Evolutionary conservation across 2,329 filamentous ascomycete genomes (phyloP), one percentile per base, ranked within the genome.

Genomic region (Aschersonia sp.): DNA sequence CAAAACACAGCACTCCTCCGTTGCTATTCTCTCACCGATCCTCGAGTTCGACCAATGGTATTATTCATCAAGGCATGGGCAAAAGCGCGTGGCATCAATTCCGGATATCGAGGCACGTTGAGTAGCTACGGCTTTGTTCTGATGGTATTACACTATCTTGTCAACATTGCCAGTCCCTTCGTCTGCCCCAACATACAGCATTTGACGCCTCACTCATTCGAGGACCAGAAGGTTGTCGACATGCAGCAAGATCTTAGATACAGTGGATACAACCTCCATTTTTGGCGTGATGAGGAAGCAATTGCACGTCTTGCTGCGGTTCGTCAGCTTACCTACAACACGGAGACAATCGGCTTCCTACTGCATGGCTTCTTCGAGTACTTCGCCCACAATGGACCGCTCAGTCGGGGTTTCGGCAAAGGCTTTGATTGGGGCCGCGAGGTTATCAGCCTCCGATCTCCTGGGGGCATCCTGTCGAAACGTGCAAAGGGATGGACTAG

Each of bases 1-100:
- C 83, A 92, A 53, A 95, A 95, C 61, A 94, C 88, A 0, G 68
- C 78, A 35, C 76, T 95, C 40, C 74, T 95, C 32, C 79, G 84
- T 40, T 90, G 86, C 62, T 95, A 95, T 64, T 83, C 84, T 2
- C 75, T 78, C 48, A 85, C 83, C 22, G 89, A 95, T 59, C 66
- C 76, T 5, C 81, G 89, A 9, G 86, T 95, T 5, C 76, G 79
- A 29, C 78, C 81, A 2, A 77, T 95, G 67, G 79, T 94, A 1
- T 67, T 94, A 7, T 94, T 95, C 59, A 71, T 95, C 59, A 95
- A 95, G 63, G 77, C 87, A 52, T 95, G 89, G 88, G 87, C 87
- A 30, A 94, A 92, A 62, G 72, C 74, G 31, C 80, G 89, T 44
- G 84, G 81, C 52, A 89, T 95, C 66, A 95, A 95, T 64, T 86